Evolutionary conservation across 495 filamentous ascomycete species (phyloP).

Genomic region (Jackrogersella multiformis): DNA sequence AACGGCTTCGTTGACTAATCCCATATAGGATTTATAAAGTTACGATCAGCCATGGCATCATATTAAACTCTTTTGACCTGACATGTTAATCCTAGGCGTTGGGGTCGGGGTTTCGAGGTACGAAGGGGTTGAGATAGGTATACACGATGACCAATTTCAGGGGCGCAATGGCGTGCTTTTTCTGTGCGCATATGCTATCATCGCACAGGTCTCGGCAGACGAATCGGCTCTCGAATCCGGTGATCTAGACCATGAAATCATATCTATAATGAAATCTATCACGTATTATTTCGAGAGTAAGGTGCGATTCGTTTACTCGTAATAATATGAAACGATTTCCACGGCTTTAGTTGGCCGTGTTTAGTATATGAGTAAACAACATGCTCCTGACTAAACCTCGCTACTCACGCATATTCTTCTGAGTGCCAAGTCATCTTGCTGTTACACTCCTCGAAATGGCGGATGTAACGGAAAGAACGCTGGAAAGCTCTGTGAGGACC

Average conservation of each 20-base stretch:
- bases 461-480: constrained; percentile 2
- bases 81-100: not conserved
- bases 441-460: constrained; percentile 1
- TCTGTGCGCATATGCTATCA: constrained; percentile 8
- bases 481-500: not conserved
- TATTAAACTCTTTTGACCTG: not conserved
- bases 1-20: constrained; percentile 2
- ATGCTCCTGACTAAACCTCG: not conserved
- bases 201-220: constrained; percentile 14
- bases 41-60: not conserved
- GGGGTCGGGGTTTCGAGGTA: not conserved
- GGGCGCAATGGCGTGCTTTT: constrained; percentile 35
- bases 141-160: constrained; percentile 31
- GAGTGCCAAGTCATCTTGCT: not conserved
- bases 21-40: not conserved
- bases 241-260: not conserved
- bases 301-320: constrained; percentile 20
- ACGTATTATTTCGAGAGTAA: constrained; percentile 25
- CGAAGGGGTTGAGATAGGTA: not conserved
- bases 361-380: not conserved
- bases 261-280: constrained; percentile 21
- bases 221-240: constrained; percentile 11
- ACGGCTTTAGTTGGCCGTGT: not conserved
- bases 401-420: not conserved
- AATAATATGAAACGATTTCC: constrained; percentile 2